Evolutionary conservation across 192 early-diverging fungal genomes (phyloP).

Genomic region (Coemansia sp.): DNA sequence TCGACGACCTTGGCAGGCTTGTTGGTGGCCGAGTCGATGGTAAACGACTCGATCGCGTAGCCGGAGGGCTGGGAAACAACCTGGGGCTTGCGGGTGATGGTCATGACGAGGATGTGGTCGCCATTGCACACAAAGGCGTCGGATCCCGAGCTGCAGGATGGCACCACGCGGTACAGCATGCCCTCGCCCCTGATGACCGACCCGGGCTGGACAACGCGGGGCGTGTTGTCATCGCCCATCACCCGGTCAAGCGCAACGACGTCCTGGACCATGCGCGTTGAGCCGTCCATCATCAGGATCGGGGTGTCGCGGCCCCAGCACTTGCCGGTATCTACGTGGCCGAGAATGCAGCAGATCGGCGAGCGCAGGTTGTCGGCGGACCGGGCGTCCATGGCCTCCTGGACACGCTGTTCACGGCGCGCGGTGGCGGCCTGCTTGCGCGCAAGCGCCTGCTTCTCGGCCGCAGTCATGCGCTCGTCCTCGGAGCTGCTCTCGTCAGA

Average conservation of each 20-base stretch:
- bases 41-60: slow-evolving; percentile 12
- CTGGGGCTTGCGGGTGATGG: slow-evolving; percentile 13
- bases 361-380: slow-evolving; percentile 90
- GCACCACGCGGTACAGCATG: slow-evolving; percentile 49
- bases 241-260: slow-evolving; percentile 36
- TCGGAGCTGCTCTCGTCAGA: slow-evolving; percentile 50
- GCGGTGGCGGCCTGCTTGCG: slow-evolving; percentile 78
- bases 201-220: slow-evolving; percentile 42
- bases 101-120: slow-evolving; percentile 53
- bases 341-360: slow-evolving; percentile 97
- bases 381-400: slow-evolving; percentile 75
- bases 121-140: slow-evolving; percentile 55
- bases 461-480: slow-evolving; percentile 61
- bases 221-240: slow-evolving; percentile 54
- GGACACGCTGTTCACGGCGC: slow-evolving; percentile 66
- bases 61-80: slow-evolving; percentile 3
- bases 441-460: slow-evolving; percentile 58
- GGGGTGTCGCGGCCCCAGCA: slow-evolving; percentile 51
- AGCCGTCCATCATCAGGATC: slow-evolving; percentile 51
- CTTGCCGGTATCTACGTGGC: slow-evolving; percentile 96
- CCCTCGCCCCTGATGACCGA: slow-evolving; percentile 44
- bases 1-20: slow-evolving; percentile 1
- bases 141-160: slow-evolving; percentile 14
- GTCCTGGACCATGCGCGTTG: slow-evolving; percentile 41
- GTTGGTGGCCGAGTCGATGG: slow-evolving; percentile 11